Percentiles rank a stretch among this genome's conserved stretches.
Conservation (phyloP, 371 early-diverging fungal genomes). For the Mucor mucedo region DNA sequence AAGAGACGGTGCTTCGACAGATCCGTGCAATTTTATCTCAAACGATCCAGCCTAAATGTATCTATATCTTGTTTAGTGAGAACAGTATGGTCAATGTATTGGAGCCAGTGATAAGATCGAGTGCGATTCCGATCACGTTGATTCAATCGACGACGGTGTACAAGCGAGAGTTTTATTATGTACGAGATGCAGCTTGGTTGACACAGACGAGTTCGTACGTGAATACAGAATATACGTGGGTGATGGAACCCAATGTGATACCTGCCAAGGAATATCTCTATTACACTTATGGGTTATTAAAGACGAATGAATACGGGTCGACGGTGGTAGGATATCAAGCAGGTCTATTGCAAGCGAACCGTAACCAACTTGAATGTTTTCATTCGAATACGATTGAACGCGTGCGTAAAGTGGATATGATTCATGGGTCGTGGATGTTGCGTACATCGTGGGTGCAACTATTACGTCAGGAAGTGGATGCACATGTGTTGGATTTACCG, state of each 20-base stretch:
- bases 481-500: slow-evolving; percentile 18
- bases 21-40: slow-evolving; percentile 41
- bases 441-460: slow-evolving; percentile 17
- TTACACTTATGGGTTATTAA: slow-evolving; percentile 39
- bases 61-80: slow-evolving; percentile 14
- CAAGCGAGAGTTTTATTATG: background rate
- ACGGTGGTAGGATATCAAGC: slow-evolving; percentile 46
- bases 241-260: slow-evolving; percentile 41
- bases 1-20: slow-evolving; percentile 23
- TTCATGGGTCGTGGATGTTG: slow-evolving; percentile 31
- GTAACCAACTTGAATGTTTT: background rate
- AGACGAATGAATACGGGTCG: slow-evolving; percentile 46
- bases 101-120: background rate
- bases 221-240: slow-evolving; percentile 38
- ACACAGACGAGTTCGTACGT: slow-evolving; percentile 11
- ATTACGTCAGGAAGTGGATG: slow-evolving; percentile 6
- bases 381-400: slow-evolving; percentile 5
- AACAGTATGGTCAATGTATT: background rate
- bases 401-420: slow-evolving; percentile 26
- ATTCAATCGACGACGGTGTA: background rate
- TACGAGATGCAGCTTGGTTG: slow-evolving; percentile 33
- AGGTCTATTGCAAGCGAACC: slow-evolving; percentile 25
- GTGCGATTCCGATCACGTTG: background rate
- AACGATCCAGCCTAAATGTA: slow-evolving; percentile 39
- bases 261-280: slow-evolving; percentile 38